Conservation (phyloP, 768 basidiomycete species). For the Dioszegia crocea region DNA sequence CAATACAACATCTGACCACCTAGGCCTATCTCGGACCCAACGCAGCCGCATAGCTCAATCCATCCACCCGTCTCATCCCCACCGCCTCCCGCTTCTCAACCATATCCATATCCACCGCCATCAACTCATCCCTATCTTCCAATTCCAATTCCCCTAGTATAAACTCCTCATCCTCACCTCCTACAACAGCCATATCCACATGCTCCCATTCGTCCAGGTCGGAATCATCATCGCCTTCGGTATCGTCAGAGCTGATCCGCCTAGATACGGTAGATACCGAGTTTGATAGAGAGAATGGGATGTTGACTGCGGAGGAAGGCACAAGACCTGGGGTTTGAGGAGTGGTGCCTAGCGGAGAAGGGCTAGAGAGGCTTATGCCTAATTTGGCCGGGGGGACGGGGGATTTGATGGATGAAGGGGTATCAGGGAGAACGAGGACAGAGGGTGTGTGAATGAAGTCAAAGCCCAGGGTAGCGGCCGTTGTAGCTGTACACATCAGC, state of each 20-base stretch:
- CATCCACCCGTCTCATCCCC: background rate
- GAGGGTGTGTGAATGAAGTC: slow-evolving; percentile 40
- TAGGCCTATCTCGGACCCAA: background rate
- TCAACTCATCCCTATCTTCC: slow-evolving; percentile 27
- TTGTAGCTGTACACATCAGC: slow-evolving; percentile 26
- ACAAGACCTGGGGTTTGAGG: slow-evolving; percentile 14
- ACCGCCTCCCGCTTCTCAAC: background rate
- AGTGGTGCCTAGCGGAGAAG: slow-evolving; percentile 1
- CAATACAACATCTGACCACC: background rate
- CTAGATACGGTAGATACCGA: background rate
- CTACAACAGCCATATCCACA: background rate
- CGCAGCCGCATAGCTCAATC: slow-evolving; percentile 17
- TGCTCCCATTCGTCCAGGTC: slow-evolving; percentile 21
- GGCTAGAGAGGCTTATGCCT: background rate
- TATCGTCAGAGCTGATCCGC: background rate
- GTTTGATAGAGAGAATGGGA: background rate
- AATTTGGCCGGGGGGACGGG: background rate
- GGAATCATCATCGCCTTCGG: slow-evolving; percentile 6
- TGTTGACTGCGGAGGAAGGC: background rate
- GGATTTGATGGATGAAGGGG: background rate
- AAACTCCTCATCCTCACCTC: slow-evolving; percentile 29
- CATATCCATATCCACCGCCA: slow-evolving; percentile 5
- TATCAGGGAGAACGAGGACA: slow-evolving; percentile 33
- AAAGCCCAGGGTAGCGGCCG: slow-evolving; percentile 41
- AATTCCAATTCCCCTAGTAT: slow-evolving; percentile 37